These are phyloP conservation scores for Penicillium antarcticum DNA, from an alignment of 495 filamentous ascomycete genomes.

Conservation along the genomic window DNA sequence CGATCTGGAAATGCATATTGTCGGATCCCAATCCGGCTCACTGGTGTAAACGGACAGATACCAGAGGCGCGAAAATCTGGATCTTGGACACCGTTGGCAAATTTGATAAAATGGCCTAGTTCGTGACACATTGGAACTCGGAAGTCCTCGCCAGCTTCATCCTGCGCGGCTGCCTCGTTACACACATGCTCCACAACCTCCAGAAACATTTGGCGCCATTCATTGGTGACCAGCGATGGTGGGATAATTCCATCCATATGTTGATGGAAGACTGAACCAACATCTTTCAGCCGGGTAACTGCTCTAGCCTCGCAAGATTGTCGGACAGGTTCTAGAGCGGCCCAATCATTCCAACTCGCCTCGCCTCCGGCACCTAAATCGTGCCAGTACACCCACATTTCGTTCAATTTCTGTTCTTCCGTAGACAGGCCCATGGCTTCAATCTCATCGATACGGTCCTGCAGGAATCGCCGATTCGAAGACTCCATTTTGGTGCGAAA, in stretches of 20 bases:
- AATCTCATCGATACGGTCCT: no score
- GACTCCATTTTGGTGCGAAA: no score
- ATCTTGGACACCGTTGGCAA: neutral
- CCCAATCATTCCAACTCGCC: neutral
- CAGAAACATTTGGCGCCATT: conserved; percentile 3
- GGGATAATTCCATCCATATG: conserved; percentile 2
- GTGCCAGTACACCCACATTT: neutral
- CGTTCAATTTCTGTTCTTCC: neutral
- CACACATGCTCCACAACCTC: neutral
- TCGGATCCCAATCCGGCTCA: neutral
- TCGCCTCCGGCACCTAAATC: neutral
- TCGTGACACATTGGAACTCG: neutral
- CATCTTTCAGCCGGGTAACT: neutral
- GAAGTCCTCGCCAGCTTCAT: neutral
- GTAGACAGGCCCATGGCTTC: conserved; percentile 1
- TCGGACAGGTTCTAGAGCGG: neutral
- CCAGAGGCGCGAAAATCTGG: neutral
- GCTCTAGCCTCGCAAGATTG: neutral
- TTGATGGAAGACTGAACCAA: neutral
- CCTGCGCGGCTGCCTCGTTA: neutral
- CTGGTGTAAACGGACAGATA: neutral
- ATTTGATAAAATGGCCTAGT: conserved; percentile 3
- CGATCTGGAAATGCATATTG: neutral
- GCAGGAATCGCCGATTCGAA: no score
- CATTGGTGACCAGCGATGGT: neutral